Conservation (phyloP, 129 eudicot species). For the Arctium lappa region DNA sequence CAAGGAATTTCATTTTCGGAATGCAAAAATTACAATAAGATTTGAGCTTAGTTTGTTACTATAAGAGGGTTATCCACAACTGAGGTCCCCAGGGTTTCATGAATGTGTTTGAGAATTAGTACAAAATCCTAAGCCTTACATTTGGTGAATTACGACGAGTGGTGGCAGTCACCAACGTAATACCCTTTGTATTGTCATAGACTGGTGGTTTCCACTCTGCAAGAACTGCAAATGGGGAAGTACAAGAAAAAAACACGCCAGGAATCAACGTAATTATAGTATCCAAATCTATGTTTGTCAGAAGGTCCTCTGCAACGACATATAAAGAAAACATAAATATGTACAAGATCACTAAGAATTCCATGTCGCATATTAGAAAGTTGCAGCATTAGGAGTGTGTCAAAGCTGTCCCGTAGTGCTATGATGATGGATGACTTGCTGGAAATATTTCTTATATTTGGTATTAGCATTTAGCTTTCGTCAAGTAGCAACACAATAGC, state of each 20-base stretch:
- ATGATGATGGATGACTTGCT: background rate
- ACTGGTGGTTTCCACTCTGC: conserved; percentile 99
- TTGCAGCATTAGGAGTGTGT: too few species aligned
- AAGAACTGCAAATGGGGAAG: conserved; percentile 54
- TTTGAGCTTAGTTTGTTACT: background rate
- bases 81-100: background rate
- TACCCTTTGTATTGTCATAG: conserved; percentile 88
- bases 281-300: background rate
- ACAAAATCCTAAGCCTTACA: conserved; percentile 36
- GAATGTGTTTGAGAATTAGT: background rate
- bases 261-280: background rate
- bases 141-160: conserved; percentile 99
- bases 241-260: background rate
- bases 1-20: conserved; percentile 51
- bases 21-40: conserved; percentile 1
- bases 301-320: background rate
- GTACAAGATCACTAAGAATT: background rate
- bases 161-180: conserved; percentile 89
- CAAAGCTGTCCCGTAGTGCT: background rate
- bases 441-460: background rate
- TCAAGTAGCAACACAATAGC: background rate
- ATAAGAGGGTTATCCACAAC: background rate
- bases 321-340: too few species aligned
- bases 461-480: background rate
- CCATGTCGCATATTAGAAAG: background rate